Conservation (phyloP, 768 basidiomycete genomes). For the Tremella mesenterica region DNA sequence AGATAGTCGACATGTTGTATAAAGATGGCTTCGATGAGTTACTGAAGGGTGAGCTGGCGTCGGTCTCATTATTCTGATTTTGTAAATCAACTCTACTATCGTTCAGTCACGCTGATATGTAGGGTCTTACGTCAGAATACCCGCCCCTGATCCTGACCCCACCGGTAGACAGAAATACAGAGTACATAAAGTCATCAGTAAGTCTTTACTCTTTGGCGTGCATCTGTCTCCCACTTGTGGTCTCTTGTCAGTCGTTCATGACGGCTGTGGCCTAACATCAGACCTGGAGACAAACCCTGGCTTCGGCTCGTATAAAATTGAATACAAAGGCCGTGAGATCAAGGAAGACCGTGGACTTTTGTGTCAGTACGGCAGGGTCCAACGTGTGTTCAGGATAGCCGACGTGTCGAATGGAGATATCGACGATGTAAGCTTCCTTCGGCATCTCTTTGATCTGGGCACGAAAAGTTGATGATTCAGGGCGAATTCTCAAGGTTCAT, state of each 20-base stretch:
- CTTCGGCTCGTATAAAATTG: conserved; percentile 31
- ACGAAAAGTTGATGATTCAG: neutral
- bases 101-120: neutral
- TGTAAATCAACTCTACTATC: conserved; percentile 47
- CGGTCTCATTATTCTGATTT: too few relatives aligned
- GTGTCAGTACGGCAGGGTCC: conserved; percentile 66
- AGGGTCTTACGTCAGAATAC: conserved; percentile 81
- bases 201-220: conserved; percentile 45
- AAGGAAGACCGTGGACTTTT: conserved; percentile 59
- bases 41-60: conserved; percentile 56
- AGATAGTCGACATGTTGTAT: conserved; percentile 61
- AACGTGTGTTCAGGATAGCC: conserved; percentile 64
- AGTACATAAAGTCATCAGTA: conserved; percentile 69
- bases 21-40: conserved; percentile 81
- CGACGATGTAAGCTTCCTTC: conserved; percentile 50
- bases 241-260: neutral
- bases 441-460: neutral
- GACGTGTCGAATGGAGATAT: conserved; percentile 71
- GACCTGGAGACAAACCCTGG: conserved; percentile 20
- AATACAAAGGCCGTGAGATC: conserved; percentile 31
- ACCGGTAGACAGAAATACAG: conserved; percentile 60
- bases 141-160: conserved; percentile 58
- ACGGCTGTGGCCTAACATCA: neutral
- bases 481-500: conserved; percentile 46
- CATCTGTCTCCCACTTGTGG: too few relatives aligned